Evolutionary conservation across 2,329 filamentous ascomycete genomes (phyloP).

Genomic region (Colletotrichum simmondsii): DNA sequence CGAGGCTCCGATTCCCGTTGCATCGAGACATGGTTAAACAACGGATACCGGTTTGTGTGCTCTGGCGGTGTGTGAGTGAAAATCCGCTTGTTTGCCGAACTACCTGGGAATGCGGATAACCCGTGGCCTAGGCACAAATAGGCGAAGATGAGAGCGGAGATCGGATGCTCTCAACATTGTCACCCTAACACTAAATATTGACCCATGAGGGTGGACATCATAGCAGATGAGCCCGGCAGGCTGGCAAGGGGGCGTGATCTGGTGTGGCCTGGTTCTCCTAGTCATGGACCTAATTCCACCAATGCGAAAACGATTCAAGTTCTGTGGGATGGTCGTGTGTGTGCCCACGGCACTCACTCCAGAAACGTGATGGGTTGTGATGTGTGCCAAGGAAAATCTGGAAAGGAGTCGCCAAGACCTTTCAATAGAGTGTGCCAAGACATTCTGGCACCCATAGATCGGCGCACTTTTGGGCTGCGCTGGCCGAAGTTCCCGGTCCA

Average conservation of each 20-base stretch:
- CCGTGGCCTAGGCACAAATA: not conserved
- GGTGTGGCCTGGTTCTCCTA: not conserved
- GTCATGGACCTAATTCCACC: constrained; percentile 8
- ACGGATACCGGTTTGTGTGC: not conserved
- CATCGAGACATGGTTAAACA: not conserved
- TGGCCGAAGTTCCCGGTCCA: not conserved
- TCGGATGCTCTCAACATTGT: not conserved
- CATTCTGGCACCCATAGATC: not conserved
- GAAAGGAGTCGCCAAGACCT: constrained; percentile 30
- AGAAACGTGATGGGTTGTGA: constrained; percentile 6
- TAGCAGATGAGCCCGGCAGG: constrained; percentile 5
- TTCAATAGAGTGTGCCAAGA: constrained; percentile 8
- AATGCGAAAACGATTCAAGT: constrained; percentile 1
- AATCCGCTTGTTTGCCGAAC: constrained; percentile 5
- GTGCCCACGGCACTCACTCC: constrained; percentile 5
- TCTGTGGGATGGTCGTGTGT: not conserved
- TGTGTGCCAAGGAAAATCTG: constrained; percentile 5
- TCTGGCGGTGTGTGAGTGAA: constrained; percentile 3
- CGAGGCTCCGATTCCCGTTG: not conserved
- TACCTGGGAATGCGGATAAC: not conserved
- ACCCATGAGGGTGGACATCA: not conserved
- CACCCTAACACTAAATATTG: not conserved
- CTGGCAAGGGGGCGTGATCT: not conserved
- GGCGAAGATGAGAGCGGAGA: constrained; percentile 4
- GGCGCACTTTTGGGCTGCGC: constrained; percentile 1